Conservation (phyloP, 441 rosid genomes). For the Syzygium malaccense region DNA sequence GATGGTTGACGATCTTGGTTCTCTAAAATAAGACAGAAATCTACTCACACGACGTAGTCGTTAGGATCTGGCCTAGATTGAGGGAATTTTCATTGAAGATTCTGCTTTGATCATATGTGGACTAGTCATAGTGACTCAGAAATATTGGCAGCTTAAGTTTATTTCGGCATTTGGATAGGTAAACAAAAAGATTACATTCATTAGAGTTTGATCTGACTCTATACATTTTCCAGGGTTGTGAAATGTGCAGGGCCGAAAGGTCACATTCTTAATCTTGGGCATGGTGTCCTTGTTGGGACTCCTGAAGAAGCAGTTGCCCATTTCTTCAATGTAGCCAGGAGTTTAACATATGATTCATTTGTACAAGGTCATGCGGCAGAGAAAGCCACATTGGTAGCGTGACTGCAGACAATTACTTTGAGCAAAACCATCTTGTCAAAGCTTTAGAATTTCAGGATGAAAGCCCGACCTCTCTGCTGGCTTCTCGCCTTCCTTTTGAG, state of each 20-base stretch:
- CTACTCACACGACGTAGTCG: background rate
- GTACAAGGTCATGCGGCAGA: constrained; percentile 31
- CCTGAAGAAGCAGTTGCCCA: constrained; percentile 94
- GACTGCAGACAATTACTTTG: constrained; percentile 10
- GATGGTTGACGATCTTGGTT: background rate
- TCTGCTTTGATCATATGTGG: background rate
- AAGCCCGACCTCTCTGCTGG: background rate
- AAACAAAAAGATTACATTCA: background rate
- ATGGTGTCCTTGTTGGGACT: constrained; percentile 93
- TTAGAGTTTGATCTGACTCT: background rate
- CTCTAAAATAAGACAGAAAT: background rate
- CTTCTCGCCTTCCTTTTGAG: background rate
- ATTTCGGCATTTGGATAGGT: background rate
- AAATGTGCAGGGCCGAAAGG: constrained; percentile 73
- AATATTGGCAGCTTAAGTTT: background rate
- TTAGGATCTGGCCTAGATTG: background rate
- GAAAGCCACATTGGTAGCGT: constrained; percentile 50
- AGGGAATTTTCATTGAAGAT: background rate
- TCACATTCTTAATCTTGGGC: constrained; percentile 88
- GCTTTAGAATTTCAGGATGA: constrained; percentile 1
- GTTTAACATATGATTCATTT: constrained; percentile 40
- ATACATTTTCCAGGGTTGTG: constrained; percentile 57
- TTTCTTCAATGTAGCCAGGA: constrained; percentile 76
- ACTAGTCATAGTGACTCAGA: background rate
- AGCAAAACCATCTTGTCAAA: background rate